Conservation (phyloP, 2,329 filamentous ascomycete species). For the Botryotinia narcissicola region DNA sequence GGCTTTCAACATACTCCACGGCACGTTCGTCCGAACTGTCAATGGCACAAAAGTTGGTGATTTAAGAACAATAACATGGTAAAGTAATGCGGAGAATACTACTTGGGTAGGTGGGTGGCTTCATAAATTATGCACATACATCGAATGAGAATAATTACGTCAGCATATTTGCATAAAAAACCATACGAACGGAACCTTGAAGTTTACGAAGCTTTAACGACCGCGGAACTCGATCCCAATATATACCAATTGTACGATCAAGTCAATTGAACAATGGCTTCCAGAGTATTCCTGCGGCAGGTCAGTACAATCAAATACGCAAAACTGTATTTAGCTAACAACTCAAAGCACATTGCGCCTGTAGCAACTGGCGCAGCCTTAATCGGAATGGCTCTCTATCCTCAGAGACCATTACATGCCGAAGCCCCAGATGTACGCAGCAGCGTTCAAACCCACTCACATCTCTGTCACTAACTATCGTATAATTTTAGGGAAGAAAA, state of each 20-base stretch:
- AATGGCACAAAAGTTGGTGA: background rate
- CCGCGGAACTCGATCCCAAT: conserved; percentile 9
- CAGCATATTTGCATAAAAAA: conserved; percentile 17
- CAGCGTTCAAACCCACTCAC: conserved; percentile 7
- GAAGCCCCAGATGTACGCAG: conserved; percentile 42
- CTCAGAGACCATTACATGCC: conserved; percentile 47
- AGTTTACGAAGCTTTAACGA: conserved; percentile 19
- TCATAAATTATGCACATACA: conserved; percentile 13
- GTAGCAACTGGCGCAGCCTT: conserved; percentile 43
- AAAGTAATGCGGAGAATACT: background rate
- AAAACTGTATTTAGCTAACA: conserved; percentile 29
- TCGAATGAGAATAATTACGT: conserved; percentile 18
- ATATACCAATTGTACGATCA: conserved; percentile 12
- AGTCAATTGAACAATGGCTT: conserved; percentile 47
- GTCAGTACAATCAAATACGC: conserved; percentile 38
- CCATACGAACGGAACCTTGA: conserved; percentile 9
- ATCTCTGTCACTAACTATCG: background rate
- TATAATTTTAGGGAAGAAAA: conserved; percentile 48
- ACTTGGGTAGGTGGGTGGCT: background rate
- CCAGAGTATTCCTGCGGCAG: conserved; percentile 51
- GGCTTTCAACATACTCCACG: conserved; percentile 35
- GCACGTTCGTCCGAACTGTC: conserved; percentile 2
- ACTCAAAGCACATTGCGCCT: conserved; percentile 48
- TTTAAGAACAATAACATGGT: background rate
- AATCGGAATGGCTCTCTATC: conserved; percentile 46